phyloP scores from a whole-genome alignment of 179 eudicot genomes.

The Actinidia arguta region DNA sequence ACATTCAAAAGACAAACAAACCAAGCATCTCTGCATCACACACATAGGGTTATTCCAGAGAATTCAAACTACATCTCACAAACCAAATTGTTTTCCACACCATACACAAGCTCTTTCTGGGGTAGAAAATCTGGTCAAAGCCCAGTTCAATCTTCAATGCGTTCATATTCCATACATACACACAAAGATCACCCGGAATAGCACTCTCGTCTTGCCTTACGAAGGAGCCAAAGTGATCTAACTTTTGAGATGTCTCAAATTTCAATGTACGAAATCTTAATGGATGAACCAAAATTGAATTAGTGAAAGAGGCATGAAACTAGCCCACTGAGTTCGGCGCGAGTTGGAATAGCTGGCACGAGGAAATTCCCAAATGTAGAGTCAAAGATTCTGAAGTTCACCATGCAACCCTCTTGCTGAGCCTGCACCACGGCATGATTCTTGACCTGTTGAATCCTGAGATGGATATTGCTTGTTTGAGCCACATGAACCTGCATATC shows the following conservation, averaged over 20 bases:
- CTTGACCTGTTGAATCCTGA: constrained; percentile 53
- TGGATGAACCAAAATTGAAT: neutral
- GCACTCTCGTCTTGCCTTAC: neutral
- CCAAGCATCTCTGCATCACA: no score
- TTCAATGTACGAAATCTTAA: no score
- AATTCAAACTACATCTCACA: neutral
- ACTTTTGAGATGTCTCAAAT: neutral
- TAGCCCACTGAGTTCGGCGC: constrained; percentile 69
- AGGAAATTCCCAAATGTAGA: constrained; percentile 81
- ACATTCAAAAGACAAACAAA: no score
- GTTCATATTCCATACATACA: neutral
- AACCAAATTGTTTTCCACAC: neutral
- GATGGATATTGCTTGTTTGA: constrained; percentile 26
- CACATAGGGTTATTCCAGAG: neutral
- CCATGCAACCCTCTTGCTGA: constrained; percentile 68
- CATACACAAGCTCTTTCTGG: neutral
- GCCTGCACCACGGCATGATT: constrained; percentile 67
- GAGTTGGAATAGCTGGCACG: constrained; percentile 80
- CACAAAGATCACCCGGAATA: neutral
- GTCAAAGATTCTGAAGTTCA: constrained; percentile 59
- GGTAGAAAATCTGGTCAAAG: neutral
- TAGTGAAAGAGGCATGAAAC: neutral
- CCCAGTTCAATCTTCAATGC: neutral
- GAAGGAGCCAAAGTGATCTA: neutral
- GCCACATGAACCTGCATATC: constrained; percentile 32